phyloP scores from a whole-genome alignment of 2,329 filamentous ascomycete genomes.

The Nemania serpens region DNA sequence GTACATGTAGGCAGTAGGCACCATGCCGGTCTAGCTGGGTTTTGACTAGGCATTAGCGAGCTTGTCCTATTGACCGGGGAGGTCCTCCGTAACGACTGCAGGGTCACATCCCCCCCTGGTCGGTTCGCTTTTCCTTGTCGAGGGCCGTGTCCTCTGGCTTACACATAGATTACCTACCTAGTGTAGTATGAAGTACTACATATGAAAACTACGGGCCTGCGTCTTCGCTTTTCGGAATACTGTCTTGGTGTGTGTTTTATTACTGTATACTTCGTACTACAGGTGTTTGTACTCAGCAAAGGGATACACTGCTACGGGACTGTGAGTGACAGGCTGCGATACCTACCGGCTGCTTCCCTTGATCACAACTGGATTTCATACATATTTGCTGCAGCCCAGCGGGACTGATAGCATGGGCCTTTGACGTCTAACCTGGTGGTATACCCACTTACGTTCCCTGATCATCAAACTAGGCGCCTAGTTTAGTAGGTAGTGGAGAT shows the following conservation, averaged over 20 bases:
- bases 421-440: constrained; percentile 6
- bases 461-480: neutral
- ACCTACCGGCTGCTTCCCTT: neutral
- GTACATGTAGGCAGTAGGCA: constrained; percentile 24
- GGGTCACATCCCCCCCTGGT: constrained; percentile 21
- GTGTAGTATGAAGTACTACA: no score
- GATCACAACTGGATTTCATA: constrained; percentile 26
- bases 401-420: constrained; percentile 17
- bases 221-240: no score
- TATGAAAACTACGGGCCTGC: no score
- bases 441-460: no score
- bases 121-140: neutral
- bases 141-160: constrained; percentile 2
- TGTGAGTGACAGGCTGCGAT: no score
- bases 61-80: constrained; percentile 31
- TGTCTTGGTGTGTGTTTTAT: no score
- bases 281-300: no score
- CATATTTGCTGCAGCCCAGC: constrained; percentile 29
- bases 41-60: constrained; percentile 22
- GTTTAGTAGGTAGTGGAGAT: neutral
- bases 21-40: constrained; percentile 22
- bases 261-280: no score
- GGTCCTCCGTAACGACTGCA: constrained; percentile 26
- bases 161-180: no score
- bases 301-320: no score